Evolutionary conservation across 2,329 filamentous ascomycete species (phyloP).

Genomic region (Xylariomycetidae sp.): DNA sequence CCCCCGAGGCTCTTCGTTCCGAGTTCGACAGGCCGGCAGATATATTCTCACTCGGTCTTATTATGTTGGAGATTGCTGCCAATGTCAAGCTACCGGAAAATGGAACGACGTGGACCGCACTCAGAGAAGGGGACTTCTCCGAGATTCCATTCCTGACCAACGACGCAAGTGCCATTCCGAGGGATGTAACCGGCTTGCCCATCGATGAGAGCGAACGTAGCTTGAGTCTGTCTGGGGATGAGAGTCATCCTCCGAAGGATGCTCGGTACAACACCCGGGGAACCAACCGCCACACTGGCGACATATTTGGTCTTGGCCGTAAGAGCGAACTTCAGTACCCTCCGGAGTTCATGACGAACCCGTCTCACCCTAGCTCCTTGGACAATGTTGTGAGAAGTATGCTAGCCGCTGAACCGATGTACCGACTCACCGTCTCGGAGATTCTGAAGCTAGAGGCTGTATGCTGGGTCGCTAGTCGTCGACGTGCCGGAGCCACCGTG

Average conservation of each 20-base stretch:
- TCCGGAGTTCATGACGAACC: constrained; percentile 84
- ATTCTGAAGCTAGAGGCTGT: constrained; percentile 70
- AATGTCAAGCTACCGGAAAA: constrained; percentile 95
- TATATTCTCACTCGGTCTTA: constrained; percentile 88
- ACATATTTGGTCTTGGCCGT: constrained; percentile 43
- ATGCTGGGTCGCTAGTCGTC: constrained; percentile 71
- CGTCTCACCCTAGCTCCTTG: constrained; percentile 66
- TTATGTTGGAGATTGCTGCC: constrained; percentile 89
- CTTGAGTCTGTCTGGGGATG: constrained; percentile 28
- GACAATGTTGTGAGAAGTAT: constrained; percentile 84
- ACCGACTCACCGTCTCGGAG: constrained; percentile 70
- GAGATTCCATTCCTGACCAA: constrained; percentile 85
- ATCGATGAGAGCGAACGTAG: constrained; percentile 39
- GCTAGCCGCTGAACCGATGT: constrained; percentile 69
- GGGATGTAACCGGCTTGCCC: constrained; percentile 71
- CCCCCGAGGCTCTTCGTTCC: constrained; percentile 83
- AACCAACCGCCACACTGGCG: constrained; percentile 28
- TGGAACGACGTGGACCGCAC: constrained; percentile 82
- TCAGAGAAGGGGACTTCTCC: constrained; percentile 84
- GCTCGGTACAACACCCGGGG: constrained; percentile 20
- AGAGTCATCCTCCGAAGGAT: constrained; percentile 13
- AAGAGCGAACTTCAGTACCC: constrained; percentile 55
- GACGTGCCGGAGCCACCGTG: constrained; percentile 84
- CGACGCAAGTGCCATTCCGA: constrained; percentile 63
- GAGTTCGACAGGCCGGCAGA: constrained; percentile 87